Evolutionary conservation across 1,139 yeast genomes (phyloP).

Genomic region (Kodamaea ohmeri): DNA sequence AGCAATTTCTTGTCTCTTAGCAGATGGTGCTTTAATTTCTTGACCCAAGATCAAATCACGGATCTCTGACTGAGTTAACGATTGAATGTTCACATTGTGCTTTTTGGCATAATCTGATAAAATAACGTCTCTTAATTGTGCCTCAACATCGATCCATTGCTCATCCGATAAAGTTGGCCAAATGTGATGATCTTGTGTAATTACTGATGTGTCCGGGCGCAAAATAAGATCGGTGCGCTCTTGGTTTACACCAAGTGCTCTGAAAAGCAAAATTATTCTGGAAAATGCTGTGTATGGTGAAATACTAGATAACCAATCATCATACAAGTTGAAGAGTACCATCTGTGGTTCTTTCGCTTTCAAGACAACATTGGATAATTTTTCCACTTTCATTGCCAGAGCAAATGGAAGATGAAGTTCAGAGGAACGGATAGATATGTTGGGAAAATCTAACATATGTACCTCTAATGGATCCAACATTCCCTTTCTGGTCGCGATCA

Average conservation of each 20-base stretch:
- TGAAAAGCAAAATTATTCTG: constrained; percentile 70
- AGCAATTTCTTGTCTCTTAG: constrained; percentile 71
- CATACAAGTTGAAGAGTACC: constrained; percentile 87
- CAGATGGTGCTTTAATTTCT: constrained; percentile 87
- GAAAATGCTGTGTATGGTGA: constrained; percentile 95
- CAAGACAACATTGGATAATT: constrained; percentile 73
- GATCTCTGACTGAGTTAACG: constrained; percentile 90
- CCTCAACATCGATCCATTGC: constrained; percentile 90
- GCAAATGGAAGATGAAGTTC: constrained; percentile 89
- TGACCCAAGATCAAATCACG: constrained; percentile 94
- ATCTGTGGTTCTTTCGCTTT: constrained; percentile 91
- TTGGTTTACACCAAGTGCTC: constrained; percentile 76
- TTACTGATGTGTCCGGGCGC: constrained; percentile 68
- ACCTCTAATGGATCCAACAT: constrained; percentile 94
- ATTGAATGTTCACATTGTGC: constrained; percentile 79
- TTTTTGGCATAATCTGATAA: constrained; percentile 81
- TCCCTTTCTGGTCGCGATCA: constrained; percentile 87
- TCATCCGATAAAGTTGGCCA: constrained; percentile 92
- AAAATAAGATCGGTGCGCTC: constrained; percentile 76
- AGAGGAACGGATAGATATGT: constrained; percentile 83
- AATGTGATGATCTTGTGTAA: constrained; percentile 74
- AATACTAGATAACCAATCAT: constrained; percentile 84
- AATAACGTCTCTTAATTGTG: constrained; percentile 83
- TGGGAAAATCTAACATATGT: constrained; percentile 95
- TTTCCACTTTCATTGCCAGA: constrained; percentile 79